Evolutionary conservation across 2,329 filamentous ascomycete genomes (phyloP), one percentile per base, ranked within the genome.

Genomic region (Alternaria alternata): DNA sequence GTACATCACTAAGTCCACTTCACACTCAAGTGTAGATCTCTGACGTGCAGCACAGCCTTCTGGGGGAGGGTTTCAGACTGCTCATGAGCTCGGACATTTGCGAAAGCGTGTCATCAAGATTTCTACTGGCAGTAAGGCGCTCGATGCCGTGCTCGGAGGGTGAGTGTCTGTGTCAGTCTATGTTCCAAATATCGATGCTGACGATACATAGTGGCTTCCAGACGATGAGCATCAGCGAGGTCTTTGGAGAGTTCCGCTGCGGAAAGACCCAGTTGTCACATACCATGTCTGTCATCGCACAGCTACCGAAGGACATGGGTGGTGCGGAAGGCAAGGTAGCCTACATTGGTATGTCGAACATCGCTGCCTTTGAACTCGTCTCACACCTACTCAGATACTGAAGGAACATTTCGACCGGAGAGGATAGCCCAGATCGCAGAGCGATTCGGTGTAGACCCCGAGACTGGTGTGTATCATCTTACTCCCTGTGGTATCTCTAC

Each of bases 191-290:
- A 14, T 30, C 1, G 8, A 32, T 46, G 28, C 64, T 74, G 7
- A 77, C 56, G 12, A 24, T 14, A 0, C 18, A 7, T 42, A 88
- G 87, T 63, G 88, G 88, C 24, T 90, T 91, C 66, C 87, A 90
- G 74, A 90, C 87, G 43, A 88, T 88, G 85, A 89, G 87, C 70
- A 89, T 91, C 73, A 90, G 85, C 65, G 88, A 88, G 70, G 84
- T 87, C 26, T 88, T 84, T 74, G 86, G 86, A 62, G 86, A 88
- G 68, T 88, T 85, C 66, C 83, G 86, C 64, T 91, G 88, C 72
- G 88, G 89, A 60, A 91, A 91, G 78, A 90, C 88, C 18, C 89
- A 91, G 73, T 80, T 91, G 28, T 87, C 86, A 5, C 89, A 90
- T 72, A 91, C 89, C 5, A 87, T 90, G 83, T 87, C 87, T 42